Evolutionary conservation across 129 eudicot species (phyloP).

Genomic region (Logfia minima): DNA sequence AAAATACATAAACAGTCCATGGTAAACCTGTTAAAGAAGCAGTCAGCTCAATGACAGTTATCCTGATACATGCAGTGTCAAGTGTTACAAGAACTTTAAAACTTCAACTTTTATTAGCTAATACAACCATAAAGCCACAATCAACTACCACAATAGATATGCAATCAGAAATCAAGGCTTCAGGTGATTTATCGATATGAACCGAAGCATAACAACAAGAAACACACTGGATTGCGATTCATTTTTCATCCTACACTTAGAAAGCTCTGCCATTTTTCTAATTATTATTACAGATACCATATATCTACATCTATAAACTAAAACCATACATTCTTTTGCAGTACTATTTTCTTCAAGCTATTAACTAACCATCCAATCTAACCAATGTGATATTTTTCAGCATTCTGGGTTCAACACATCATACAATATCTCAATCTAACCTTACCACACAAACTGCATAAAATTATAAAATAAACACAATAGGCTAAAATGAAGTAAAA

Average conservation of each 20-base stretch:
- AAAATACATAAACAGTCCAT: neutral
- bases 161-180: neutral
- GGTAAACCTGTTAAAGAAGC: neutral
- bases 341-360: neutral
- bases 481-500: neutral
- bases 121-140: neutral
- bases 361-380: neutral
- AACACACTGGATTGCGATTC: neutral
- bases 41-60: neutral
- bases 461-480: neutral
- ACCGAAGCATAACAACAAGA: neutral
- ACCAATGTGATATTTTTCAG: neutral
- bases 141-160: neutral
- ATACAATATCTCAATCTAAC: neutral
- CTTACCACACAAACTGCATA: neutral
- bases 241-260: neutral
- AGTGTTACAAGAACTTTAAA: neutral
- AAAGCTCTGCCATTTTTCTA: neutral
- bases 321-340: neutral
- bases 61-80: neutral
- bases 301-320: neutral
- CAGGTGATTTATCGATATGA: too few species aligned
- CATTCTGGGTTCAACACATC: neutral
- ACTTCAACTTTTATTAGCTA: neutral
- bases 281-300: neutral